Percentiles rank a stretch among this genome's conserved stretches.
These are phyloP conservation scores for Plasmodium vinckei DNA, from an alignment of 169 alveolate species.

Conservation along the genomic window DNA sequence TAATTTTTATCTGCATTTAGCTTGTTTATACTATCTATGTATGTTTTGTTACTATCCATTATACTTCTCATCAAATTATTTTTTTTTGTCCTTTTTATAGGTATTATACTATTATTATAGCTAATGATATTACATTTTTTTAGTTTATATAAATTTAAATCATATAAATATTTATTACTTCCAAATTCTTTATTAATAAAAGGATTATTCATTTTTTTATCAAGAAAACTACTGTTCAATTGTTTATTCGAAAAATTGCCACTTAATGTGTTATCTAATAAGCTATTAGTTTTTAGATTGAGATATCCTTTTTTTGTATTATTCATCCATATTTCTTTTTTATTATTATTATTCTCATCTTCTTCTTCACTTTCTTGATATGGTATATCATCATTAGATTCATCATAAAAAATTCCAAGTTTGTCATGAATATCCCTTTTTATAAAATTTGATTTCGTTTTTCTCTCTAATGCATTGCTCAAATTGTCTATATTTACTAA, in stretches of 20 bases:
- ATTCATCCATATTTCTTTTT: not conserved
- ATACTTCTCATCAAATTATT: not conserved
- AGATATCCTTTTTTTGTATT: too few species aligned
- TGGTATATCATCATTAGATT: too few species aligned
- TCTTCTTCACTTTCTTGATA: conserved; percentile 5
- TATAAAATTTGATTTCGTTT: too few species aligned
- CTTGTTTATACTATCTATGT: not conserved
- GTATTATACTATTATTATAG: conserved; percentile 15
- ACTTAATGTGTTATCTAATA: too few species aligned
- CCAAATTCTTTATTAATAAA: conserved; percentile 30
- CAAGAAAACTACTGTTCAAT: not conserved
- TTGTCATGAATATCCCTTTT: too few species aligned
- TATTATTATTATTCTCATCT: conserved; percentile 6
- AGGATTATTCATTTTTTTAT: not conserved
- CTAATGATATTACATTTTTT: conserved; percentile 49
- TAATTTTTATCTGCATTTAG: not conserved
- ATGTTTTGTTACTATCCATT: not conserved
- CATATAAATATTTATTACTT: conserved; percentile 48
- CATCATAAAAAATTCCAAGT: too few species aligned
- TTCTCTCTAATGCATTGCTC: too few species aligned
- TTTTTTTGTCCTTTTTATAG: not conserved
- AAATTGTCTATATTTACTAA: too few species aligned
- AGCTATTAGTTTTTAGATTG: too few species aligned
- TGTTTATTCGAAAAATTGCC: not conserved
- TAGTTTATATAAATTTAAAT: conserved; percentile 26